Evolutionary conservation across 768 basidiomycete species (phyloP), one percentile per base, ranked within the genome.

Genomic region (Hericium coralloides): DNA sequence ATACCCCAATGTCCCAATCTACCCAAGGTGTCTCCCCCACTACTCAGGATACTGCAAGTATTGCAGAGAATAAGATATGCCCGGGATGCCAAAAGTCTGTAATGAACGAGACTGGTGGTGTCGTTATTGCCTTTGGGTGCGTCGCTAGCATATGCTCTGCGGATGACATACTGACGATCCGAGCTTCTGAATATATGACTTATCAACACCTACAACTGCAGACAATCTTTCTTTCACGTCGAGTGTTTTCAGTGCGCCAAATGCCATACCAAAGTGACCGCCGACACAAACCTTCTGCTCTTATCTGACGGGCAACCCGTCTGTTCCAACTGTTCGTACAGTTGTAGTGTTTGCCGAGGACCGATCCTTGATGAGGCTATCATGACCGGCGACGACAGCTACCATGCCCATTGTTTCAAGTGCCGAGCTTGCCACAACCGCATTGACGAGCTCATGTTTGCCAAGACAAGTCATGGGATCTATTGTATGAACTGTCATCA

Each of bases 401-500:
- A 98, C 65, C 97, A 98, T 69, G 95, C 97, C 5, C 89, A 94
- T 61, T 99, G 97, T 74, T 99, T 99, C 78, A 95, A 95, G 64
- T 99, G 97, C 75, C 88, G 92, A 66, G 87, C 93, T 53, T 99
- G 97, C 76, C 84, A 83, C 69, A 87, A 89, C 67, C 81, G 92
- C 57, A 99, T 99, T 61, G 95, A 98, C 72, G 97, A 99, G 69
- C 83, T 98, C 53, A 93, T 98, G 56, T 99, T 98, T 61, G 97
- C 97, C 58, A 98, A 98, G 76, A 98, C 97, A 0, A 91, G 85
- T 59, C 92, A 97, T 66, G 97, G 97, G 55, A 98, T 98, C 56
- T 98, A 98, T 68, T 99, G 97, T 69, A 98, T 95, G 97, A 81
- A 85, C 51, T 99, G 97, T 66, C 97, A 99, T 68, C 98, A 93